phyloP scores from a whole-genome alignment of 2,329 filamentous ascomycete species.

The Calonectria pseudoturangicola region DNA sequence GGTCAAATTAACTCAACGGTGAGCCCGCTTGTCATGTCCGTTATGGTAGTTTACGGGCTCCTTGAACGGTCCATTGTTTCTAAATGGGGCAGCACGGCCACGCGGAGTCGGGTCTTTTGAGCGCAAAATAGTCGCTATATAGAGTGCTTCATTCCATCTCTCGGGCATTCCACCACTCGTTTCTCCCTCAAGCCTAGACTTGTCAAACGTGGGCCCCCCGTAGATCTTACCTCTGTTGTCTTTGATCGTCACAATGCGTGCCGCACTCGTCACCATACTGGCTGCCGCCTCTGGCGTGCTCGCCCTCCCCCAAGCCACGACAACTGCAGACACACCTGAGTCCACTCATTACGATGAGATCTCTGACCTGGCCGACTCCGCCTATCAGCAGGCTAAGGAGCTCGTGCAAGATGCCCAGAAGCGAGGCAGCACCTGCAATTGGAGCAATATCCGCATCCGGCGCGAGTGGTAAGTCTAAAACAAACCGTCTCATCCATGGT shows the following conservation, averaged over 20 bases:
- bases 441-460: conserved; percentile 56
- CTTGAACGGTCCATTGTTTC: neutral
- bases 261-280: conserved; percentile 45
- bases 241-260: conserved; percentile 48
- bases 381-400: conserved; percentile 51
- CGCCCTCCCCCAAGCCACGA: conserved; percentile 43
- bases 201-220: conserved; percentile 39
- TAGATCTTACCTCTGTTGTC: conserved; percentile 26
- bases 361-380: conserved; percentile 47
- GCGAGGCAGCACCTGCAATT: conserved; percentile 52
- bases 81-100: conserved; percentile 1
- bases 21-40: conserved; percentile 11
- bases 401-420: conserved; percentile 45
- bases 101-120: neutral
- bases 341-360: conserved; percentile 48
- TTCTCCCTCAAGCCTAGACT: conserved; percentile 30
- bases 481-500: conserved; percentile 52
- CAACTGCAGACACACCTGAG: conserved; percentile 44
- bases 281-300: conserved; percentile 48
- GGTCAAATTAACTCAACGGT: conserved; percentile 26
- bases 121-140: conserved; percentile 34
- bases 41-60: conserved; percentile 8
- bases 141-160: conserved; percentile 21
- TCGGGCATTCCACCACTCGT: conserved; percentile 5
- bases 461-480: conserved; percentile 56